Base-by-base conservation (phyloP, 2,329 filamentous ascomycete species). In the Cylindrodendrum hubeiense region DNA sequence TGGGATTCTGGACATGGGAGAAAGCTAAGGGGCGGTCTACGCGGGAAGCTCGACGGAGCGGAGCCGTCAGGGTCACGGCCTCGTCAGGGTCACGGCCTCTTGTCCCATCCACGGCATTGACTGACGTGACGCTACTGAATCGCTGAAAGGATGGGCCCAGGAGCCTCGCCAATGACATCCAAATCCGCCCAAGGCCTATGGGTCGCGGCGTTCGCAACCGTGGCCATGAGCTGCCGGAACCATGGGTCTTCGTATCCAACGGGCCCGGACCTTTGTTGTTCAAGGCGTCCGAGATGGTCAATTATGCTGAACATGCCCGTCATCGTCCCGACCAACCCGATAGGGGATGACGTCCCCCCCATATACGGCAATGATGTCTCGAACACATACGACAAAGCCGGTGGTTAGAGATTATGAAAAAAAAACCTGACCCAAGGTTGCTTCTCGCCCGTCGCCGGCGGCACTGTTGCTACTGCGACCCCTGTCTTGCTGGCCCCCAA, bases 231-330 rank as follows among this genome's bases (percentile, higher is more conserved):
- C 7, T n/a, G 24, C 12, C 28, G n/a, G 47, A 50, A 50, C n/a
- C 46, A 30, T 30, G 46, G 46, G 2, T n/a, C 24, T 28, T 50
- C 28, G 47, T 15, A 19, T 50, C 10, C 47, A 19, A 33, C 17
- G 17, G 28, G 46, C n/a, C 28, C 28, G 26, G 46, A 9, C n/a
- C 26, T 30, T 21, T 50, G 47, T 22, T 50, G 28, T 50, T 50
- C 47, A 33, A 34, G 19, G 47, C 13, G 17, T 50, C 5, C 28
- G 28, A 50, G 33, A 50, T 50, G 28, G 28, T 13, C 17, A 50
- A 50, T 50, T 33, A 50, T 50, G 46, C 46, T 50, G n/a, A 33
- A 30, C 47, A 50, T 50, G 6, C 47, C 28, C 47, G 28, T 34
- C 28, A 50, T 33, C 26, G 47, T 33, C n/a, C 47, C 47, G 10